These are phyloP conservation scores for Barnettozyma botsteinii DNA, from an alignment of 805 yeast genomes.

Conservation along the genomic window DNA sequence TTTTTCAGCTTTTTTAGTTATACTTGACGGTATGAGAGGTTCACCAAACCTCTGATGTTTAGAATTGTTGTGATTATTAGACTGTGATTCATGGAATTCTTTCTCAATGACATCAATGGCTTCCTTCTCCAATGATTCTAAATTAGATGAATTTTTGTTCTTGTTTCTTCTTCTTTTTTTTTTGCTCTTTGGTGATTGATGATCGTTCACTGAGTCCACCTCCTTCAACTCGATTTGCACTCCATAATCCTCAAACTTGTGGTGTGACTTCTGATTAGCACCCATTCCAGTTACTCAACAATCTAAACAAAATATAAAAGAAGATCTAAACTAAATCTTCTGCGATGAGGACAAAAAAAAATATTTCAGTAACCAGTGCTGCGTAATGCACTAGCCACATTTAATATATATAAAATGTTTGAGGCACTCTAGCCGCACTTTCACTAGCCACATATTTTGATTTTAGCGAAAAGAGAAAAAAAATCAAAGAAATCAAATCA, in stretches of 20 bases:
- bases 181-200: constrained; percentile 8
- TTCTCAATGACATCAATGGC: not conserved
- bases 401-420: not conserved
- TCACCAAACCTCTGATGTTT: constrained; percentile 5
- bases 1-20: not conserved
- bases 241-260: constrained; percentile 8
- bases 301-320: not conserved
- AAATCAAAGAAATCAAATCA: not conserved
- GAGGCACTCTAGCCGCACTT: constrained; percentile 1
- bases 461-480: not conserved
- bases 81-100: not conserved
- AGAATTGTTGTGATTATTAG: not conserved
- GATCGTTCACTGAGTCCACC: not conserved
- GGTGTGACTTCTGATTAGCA: constrained; percentile 10
- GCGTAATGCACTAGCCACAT: constrained; percentile 9
- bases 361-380: no score
- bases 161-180: constrained; percentile 17
- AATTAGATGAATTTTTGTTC: constrained; percentile 1
- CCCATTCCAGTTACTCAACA: not conserved
- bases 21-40: not conserved
- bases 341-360: not conserved
- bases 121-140: constrained; percentile 2
- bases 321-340: not conserved
- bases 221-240: not conserved
- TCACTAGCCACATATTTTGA: constrained; percentile 3